These are phyloP conservation scores for Strigomonas culicis DNA, from an alignment of 208 protist genomes.

Conservation along the genomic window DNA sequence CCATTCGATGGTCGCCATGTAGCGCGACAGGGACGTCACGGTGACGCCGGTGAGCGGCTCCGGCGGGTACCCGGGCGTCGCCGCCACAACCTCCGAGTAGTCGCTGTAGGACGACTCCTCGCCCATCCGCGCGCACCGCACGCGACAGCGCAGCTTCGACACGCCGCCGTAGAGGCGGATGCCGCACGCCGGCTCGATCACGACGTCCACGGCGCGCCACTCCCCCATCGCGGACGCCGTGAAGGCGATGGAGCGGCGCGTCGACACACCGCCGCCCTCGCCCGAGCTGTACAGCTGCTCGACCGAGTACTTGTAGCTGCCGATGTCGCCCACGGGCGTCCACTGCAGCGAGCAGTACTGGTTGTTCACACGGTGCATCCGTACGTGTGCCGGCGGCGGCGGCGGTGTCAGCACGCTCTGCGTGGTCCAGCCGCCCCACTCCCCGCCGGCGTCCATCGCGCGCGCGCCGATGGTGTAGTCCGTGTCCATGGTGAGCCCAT, in stretches of 20 bases:
- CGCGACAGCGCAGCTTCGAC: constrained; percentile 73
- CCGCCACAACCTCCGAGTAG: constrained; percentile 58
- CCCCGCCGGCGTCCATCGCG: constrained; percentile 64
- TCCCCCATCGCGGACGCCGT: constrained; percentile 14
- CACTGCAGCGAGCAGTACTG: constrained; percentile 84
- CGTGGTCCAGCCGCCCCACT: constrained; percentile 78
- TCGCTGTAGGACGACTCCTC: constrained; percentile 50
- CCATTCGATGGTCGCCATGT: constrained; percentile 72
- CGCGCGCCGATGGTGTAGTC: constrained; percentile 63
- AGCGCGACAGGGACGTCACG: constrained; percentile 51
- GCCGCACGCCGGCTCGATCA: constrained; percentile 65
- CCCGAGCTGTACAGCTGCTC: constrained; percentile 9
- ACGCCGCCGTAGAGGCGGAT: constrained; percentile 52
- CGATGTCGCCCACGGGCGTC: constrained; percentile 26
- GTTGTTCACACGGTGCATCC: constrained; percentile 69
- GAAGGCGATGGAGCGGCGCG: constrained; percentile 3
- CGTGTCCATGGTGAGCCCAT: constrained; percentile 50
- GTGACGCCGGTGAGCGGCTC: constrained; percentile 62
- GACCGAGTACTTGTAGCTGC: constrained; percentile 3
- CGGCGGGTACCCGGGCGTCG: constrained; percentile 75
- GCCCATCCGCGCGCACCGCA: constrained; percentile 26
- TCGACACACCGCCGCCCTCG: constrained; percentile 5
- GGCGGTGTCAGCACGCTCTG: constrained; percentile 67
- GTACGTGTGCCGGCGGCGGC: constrained; percentile 47
- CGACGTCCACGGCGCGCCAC: constrained; percentile 77